Evolutionary conservation across 2,329 filamentous ascomycete species (phyloP), one percentile per base, ranked within the genome.

Genomic region (Nemania sp.): DNA sequence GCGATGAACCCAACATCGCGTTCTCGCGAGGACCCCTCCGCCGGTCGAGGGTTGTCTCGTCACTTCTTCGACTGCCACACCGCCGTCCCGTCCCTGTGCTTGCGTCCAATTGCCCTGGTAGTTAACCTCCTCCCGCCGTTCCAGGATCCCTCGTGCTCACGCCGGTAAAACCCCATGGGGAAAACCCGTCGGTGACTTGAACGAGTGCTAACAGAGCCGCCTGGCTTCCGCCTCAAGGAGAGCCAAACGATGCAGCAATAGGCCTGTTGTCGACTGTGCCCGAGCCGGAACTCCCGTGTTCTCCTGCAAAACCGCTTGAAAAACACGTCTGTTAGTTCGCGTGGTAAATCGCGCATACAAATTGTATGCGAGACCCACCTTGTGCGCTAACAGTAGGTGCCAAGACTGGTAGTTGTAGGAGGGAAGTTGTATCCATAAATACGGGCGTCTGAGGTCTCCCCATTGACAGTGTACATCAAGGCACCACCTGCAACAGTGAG

Each of bases 351-450:
- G 6, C 9, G 17, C 40, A 50, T 50, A 50, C n/a, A 50, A 37
- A 43, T 23, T 50, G 9, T 50, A 50, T 50, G 9, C 20, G 20
- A 5, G 11, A 26, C 6, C 47, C 6, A 43, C 30, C 17, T 7
- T 9, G 40, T 20, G 24, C 33, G 23, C 34, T 52, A 40, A 52
- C 23, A 45, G 41, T 46, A 52, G 41, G 41, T 52, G 47, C 47
- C 34, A 52, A 46, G 49, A 52, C 43, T 46, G 8, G 42, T 34
- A 45, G 49, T 43, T 43, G 39, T 24, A 49, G 26, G 36, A 49
- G 46, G 46, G 46, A 49, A 45, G 41, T 44, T 44, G 54, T 68
- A 73, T 2, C 71, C 72, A 44, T 72, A 73, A 2, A 73, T 66
- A 3, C 59, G 53, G 17, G 45, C 49, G 0, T 52, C 54, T 9